phyloP scores from a whole-genome alignment of 2,329 filamentous ascomycete genomes.

The Aspergillus sp. region DNA sequence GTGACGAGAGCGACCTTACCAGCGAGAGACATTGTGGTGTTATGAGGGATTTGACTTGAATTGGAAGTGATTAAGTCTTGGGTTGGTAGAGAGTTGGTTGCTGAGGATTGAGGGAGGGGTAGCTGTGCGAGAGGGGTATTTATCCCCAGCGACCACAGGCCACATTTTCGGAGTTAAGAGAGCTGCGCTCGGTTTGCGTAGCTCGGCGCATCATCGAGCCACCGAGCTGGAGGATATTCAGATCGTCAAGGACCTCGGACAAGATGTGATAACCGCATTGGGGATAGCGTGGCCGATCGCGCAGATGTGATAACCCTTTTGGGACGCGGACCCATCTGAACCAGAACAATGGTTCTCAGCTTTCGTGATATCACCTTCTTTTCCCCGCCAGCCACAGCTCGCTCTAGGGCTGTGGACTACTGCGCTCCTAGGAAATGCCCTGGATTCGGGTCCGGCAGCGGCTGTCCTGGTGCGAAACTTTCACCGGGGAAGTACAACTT shows the following conservation, averaged over 20 bases:
- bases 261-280: conserved; percentile 20
- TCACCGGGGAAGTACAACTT: conserved; percentile 33
- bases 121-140: not conserved
- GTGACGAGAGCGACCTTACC: conserved; percentile 46
- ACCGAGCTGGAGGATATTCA: not conserved
- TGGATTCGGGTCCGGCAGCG: conserved; percentile 30
- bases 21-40: conserved; percentile 32
- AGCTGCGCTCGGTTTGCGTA: not conserved
- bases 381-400: not conserved
- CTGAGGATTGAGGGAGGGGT: not conserved
- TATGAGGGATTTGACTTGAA: not conserved
- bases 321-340: not conserved
- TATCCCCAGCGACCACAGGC: not conserved
- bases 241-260: not conserved
- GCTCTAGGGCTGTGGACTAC: not conserved
- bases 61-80: not conserved
- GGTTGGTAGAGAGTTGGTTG: not conserved
- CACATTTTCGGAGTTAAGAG: not conserved
- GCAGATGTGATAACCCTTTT: conserved; percentile 7
- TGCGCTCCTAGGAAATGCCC: conserved; percentile 33
- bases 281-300: not conserved
- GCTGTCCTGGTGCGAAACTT: conserved; percentile 26
- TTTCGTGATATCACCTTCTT: not conserved
- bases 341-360: not conserved
- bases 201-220: not conserved